Percentiles rank a stretch among this genome's conserved stretches.
phyloP scores from a whole-genome alignment of 371 early-diverging fungal species.

The Mortierella polycephala region DNA sequence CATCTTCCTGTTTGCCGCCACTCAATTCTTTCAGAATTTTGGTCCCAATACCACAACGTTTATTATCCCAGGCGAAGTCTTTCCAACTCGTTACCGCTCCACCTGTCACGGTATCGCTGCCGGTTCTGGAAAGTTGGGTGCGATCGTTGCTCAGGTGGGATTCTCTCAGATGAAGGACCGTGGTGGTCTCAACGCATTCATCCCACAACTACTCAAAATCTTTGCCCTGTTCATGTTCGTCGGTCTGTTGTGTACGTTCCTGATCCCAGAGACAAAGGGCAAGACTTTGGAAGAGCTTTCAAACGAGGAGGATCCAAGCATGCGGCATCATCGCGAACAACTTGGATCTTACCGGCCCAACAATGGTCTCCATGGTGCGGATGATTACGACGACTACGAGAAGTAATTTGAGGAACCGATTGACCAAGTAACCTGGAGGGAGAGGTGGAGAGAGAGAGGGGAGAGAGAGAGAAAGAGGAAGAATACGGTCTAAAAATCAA shows the following conservation, averaged over 20 bases:
- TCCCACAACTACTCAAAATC: conserved; percentile 75
- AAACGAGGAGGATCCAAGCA: conserved; percentile 31
- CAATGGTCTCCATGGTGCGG: too few relatives aligned
- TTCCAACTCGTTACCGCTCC: conserved; percentile 88
- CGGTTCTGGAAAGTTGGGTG: conserved; percentile 87
- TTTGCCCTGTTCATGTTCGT: conserved; percentile 83
- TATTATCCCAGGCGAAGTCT: conserved; percentile 87
- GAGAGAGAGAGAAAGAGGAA: too few relatives aligned
- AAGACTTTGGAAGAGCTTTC: conserved; percentile 65
- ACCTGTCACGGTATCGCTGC: conserved; percentile 93
- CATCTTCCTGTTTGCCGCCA: conserved; percentile 77
- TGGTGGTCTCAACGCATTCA: conserved; percentile 72
- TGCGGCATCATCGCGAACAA: too few relatives aligned
- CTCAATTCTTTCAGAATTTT: conserved; percentile 91
- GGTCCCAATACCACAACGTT: conserved; percentile 93
- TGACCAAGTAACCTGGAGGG: too few relatives aligned
- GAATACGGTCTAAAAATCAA: too few relatives aligned
- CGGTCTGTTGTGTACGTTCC: conserved; percentile 71
- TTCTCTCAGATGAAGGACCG: conserved; percentile 79
- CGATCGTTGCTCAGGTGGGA: conserved; percentile 81
- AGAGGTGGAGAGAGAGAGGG: too few relatives aligned
- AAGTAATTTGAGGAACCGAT: too few relatives aligned
- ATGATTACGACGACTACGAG: too few relatives aligned
- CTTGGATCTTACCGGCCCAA: too few relatives aligned
- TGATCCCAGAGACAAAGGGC: conserved; percentile 82